These are phyloP conservation scores for Pistacia atlantica DNA, from an alignment of 345 rosid genomes.

Conservation along the genomic window DNA sequence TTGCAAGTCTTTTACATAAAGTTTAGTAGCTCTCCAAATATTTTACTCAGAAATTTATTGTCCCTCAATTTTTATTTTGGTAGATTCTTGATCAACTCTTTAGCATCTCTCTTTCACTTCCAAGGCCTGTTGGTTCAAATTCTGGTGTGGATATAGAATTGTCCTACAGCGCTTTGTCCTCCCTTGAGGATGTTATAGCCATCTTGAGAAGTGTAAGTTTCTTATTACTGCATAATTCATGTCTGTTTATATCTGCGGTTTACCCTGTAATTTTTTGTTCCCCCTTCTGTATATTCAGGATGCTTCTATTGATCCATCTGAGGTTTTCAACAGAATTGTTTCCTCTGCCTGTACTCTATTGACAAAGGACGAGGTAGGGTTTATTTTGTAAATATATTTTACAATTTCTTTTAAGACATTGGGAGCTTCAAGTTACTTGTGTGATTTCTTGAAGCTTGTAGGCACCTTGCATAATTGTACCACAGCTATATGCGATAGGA, in stretches of 20 bases:
- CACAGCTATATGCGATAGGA: conserved; percentile 80
- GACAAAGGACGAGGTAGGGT: conserved; percentile 75
- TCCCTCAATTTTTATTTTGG: conserved; percentile 20
- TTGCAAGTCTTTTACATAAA: conserved; percentile 16
- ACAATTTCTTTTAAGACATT: conserved; percentile 12
- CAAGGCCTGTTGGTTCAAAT: conserved; percentile 62
- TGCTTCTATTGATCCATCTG: conserved; percentile 97
- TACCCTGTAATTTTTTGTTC: not conserved
- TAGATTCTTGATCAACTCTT: conserved; percentile 95
- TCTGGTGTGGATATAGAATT: conserved; percentile 58
- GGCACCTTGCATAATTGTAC: conserved; percentile 73
- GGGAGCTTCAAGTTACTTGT: conserved; percentile 31
- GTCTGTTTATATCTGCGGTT: not conserved
- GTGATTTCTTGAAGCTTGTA: conserved; percentile 68
- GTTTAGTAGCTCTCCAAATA: not conserved
- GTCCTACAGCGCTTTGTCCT: conserved; percentile 76
- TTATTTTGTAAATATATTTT: conserved; percentile 22
- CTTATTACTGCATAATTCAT: conserved; percentile 6
- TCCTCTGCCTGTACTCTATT: conserved; percentile 73
- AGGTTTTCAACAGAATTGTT: conserved; percentile 92
- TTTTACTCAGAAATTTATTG: conserved; percentile 15
- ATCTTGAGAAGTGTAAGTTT: conserved; percentile 81
- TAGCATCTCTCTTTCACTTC: conserved; percentile 91
- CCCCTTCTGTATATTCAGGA: conserved; percentile 53
- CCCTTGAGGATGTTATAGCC: conserved; percentile 97